A percentile compares a stretch with the other conserved stretches of the same genome.
Conservation (phyloP, 495 filamentous ascomycete species). For the Trichoderma gamsii region DNA sequence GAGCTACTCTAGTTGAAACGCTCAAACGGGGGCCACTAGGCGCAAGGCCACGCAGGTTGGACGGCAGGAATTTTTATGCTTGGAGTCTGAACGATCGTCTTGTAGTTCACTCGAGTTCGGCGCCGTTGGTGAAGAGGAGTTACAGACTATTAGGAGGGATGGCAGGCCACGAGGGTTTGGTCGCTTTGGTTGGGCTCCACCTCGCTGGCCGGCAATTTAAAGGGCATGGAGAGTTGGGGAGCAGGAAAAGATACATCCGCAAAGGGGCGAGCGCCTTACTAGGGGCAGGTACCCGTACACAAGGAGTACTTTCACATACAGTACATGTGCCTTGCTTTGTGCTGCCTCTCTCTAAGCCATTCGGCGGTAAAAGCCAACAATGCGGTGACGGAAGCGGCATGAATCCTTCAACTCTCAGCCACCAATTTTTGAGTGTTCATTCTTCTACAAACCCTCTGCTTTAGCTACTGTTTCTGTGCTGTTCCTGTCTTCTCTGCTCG, state of each 20-base stretch:
- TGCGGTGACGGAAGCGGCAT: slow-evolving; percentile 7
- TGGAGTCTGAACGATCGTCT: background rate
- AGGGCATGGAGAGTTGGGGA: background rate
- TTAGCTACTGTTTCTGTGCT: background rate
- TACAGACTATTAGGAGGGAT: slow-evolving; percentile 1
- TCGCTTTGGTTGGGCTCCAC: slow-evolving; percentile 6
- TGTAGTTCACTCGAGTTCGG: background rate
- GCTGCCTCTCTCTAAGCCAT: background rate
- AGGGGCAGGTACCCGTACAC: background rate
- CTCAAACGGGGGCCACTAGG: slow-evolving; percentile 3
- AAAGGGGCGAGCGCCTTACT: background rate
- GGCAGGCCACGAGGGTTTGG: slow-evolving; percentile 10
- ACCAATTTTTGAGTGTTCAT: background rate
- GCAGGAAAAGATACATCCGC: background rate
- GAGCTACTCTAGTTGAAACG: slow-evolving; percentile 11
- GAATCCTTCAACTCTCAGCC: background rate
- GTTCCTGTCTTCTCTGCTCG: background rate
- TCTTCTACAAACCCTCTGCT: background rate
- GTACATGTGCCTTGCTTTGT: too few relatives aligned
- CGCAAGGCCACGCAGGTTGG: background rate
- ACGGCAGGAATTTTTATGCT: slow-evolving; percentile 13
- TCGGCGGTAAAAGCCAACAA: background rate
- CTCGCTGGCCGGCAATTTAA: background rate
- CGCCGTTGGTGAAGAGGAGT: slow-evolving; percentile 1
- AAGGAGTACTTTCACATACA: background rate